Evolutionary conservation across 352 stramenopile species (phyloP), one percentile per base, ranked within the genome.

Genomic region (Blastocystis sp.): DNA sequence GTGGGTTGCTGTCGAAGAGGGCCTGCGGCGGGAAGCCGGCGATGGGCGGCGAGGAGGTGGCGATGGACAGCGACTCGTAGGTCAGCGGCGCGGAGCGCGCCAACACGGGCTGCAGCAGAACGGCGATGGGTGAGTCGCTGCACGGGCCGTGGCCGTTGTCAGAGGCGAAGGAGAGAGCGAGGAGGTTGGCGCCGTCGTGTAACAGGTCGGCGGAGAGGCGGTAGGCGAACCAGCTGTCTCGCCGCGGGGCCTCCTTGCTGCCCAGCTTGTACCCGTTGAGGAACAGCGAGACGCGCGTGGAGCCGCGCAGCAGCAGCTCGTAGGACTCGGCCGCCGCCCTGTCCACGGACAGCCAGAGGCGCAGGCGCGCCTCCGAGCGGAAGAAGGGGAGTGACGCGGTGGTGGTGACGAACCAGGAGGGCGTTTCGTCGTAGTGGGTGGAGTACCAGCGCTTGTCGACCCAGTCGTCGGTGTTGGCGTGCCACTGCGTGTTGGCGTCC

Each of bases 171-270:
- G 21, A 24, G 2, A 81, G 11, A 28, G 71, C 71, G 2, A 81
- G n/a, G 2, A 64, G 14, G 43, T 81, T 81, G 2, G 10, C 28
- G 43, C 57, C 71, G 28, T 81, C 45, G 43, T 40, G n/a, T 3
- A 81, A 38, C 11, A 24, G 38, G 43, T 81, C 71, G 1, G 42
- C 45, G 38, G 71, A n/a, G 28, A 81, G 42, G 17, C 71, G 71
- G 21, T 45, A 43, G 1, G 64, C 7, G 43, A 66, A 11, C 28
- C 17, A 14, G 48, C 19, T 10, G 3, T 81, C 48, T 19, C n/a
- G n/a, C 6, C 24, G 66, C 0, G 64, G 19, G 10, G 17, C 10
- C 17, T 38, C 17, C 4, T 38, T 21, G 17, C 66, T 24, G 21
- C 43, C 42, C 3, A 81, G n/a, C 38, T 40, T 11, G 1, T 64